Evolutionary conservation across 1,139 yeast genomes (phyloP), one percentile per base, ranked within the genome.

Genomic region (Saccharomyces hybrid): DNA sequence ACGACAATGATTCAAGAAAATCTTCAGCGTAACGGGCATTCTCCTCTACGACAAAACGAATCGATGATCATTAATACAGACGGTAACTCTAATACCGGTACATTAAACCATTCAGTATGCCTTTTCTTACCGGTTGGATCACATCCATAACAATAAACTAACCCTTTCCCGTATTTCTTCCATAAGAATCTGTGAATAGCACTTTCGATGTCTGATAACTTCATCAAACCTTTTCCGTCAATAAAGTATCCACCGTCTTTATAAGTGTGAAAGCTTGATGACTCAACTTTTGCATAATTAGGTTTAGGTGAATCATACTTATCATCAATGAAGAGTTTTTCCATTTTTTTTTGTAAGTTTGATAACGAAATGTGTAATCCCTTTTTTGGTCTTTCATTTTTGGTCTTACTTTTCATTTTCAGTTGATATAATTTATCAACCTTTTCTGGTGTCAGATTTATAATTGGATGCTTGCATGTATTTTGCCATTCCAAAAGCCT

Each of bases 91-190:
- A 32, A 29, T 5, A 64, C 60, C 6, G 69, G 69, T 2, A 68
- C 58, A 38, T 58, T 53, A 46, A 66, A 64, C 71, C 71, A 68
- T 54, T 68, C 71, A 2, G 55, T 54, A 57, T 68, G 71, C 47
- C 60, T 57, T 27, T 58, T 64, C 14, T 57, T 50, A 5, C 59
- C 61, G 7, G 51, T 51, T 7, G 57, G 58, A 48, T 62, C 58
- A 60, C 71, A 65, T 6, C 69, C 69, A 47, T 60, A 57, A 50
- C 71, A 68, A 52, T 62, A 57, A 14, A 66, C 55, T n/a, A 64
- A 48, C 0, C 69, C 70, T 49, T 62, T 63, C 0, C 70, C 71
- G 42, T 62, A 67, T 44, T 59, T 56, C 46, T 60, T 57, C 71
- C 70, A 67, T 29, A 68, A 57, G n/a, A 58, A 48, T 23, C 55